phyloP scores from a whole-genome alignment of 176 grass and related monocot species.

The Aegilops tauschii region DNA sequence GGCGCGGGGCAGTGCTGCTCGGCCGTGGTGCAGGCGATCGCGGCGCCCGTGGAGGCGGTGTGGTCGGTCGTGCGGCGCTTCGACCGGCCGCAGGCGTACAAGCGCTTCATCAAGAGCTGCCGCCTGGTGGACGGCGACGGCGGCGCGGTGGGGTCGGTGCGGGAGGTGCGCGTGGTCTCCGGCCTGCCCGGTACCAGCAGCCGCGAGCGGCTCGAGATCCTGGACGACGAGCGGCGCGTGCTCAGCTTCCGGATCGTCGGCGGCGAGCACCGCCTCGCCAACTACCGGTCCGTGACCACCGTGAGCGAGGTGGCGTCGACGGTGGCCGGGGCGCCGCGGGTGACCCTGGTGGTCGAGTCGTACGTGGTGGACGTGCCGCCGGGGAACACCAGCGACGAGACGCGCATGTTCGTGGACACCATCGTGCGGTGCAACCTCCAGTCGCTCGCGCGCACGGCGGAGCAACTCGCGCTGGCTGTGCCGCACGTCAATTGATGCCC shows the following conservation, averaged over 20 bases:
- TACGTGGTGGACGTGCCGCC: conserved; percentile 79
- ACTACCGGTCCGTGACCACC: conserved; percentile 87
- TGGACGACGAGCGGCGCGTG: conserved; percentile 68
- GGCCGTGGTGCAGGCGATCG: conserved; percentile 36
- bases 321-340: neutral
- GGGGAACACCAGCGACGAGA: conserved; percentile 86
- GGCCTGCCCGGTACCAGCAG: conserved; percentile 62
- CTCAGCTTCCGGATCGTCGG: conserved; percentile 81
- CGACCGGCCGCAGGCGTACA: conserved; percentile 83
- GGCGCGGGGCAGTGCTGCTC: conserved; percentile 65
- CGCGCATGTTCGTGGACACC: conserved; percentile 62
- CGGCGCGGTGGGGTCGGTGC: conserved; percentile 53
- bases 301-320: conserved; percentile 41
- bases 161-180: conserved; percentile 64
- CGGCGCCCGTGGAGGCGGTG: conserved; percentile 52
- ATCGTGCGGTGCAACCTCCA: conserved; percentile 82
- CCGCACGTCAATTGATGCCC: conserved; percentile 15
- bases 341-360: conserved; percentile 75
- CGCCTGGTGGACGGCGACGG: conserved; percentile 68
- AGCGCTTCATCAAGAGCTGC: conserved; percentile 77
- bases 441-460: conserved; percentile 53
- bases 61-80: conserved; percentile 94
- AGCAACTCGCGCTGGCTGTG: conserved; percentile 13
- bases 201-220: conserved; percentile 78
- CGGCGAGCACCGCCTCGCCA: conserved; percentile 78